Evolutionary conservation across 345 rosid genomes (phyloP), one percentile per base, ranked within the genome.

Genomic region (Arabis hirsuta): DNA sequence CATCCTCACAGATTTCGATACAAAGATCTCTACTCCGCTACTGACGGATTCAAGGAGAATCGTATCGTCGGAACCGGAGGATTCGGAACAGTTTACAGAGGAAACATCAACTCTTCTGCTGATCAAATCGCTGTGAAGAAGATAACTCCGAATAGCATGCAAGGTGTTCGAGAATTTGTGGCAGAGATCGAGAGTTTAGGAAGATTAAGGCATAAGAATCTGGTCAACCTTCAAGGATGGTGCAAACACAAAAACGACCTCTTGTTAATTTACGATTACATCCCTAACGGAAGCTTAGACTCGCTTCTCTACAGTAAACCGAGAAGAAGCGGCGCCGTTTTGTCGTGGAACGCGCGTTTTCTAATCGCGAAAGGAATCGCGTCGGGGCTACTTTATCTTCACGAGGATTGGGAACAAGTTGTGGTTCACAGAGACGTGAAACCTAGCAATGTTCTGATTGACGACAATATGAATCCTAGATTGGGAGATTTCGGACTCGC

Each of bases 401-500:
- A 86, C 57, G 94, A 88, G 31, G 90, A 86, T 53, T 86, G 90
- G 89, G 93, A 79, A 34, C 46, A 83, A 34, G 77, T 84, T 5
- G 93, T 77, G 38, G 54, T 77, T 53, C 81, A 77, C 46, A 65
- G 81, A 72, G 81, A 78, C 22, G 65, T 78, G 9, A 78, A 78
- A 29, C 76, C 81, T 0, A 72, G 81, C 65, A 78, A 78, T 14
- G 81, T 78, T 3, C 41, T 78, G 0, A 72, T 78, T 34, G 81
- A 78, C 0, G 20, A 27, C 0, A 12, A 78, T 6, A 81, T 84
- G 93, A 82, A 83, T 7, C 87, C 83, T 0, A 66, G 84, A 16
- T 56, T 88, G 4, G 87, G 93, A 5, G 93, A 88, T 45, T 88
- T 88, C 46, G 90, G 93, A 12, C 86, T 84, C 11, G 93, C 90